A percentile compares a stretch with the other conserved stretches of the same genome.
These are phyloP conservation scores for Suhomyces canberraensis DNA, from an alignment of 805 yeast genomes.

Conservation along the genomic window DNA sequence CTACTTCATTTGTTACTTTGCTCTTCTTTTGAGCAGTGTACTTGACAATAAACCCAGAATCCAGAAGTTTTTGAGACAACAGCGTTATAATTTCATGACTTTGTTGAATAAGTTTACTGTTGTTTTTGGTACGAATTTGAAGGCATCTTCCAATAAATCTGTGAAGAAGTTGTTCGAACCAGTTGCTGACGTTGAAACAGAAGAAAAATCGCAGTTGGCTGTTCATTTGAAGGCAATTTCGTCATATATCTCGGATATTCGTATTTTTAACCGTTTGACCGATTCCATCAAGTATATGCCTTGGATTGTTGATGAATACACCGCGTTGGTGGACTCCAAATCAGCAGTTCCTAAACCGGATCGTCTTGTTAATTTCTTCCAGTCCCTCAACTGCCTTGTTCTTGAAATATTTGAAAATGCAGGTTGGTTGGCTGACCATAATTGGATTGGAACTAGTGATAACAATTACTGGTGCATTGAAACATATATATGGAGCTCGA, in stretches of 20 bases:
- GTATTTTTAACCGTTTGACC: conserved; percentile 41
- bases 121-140: conserved; percentile 14
- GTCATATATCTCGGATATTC: conserved; percentile 36
- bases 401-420: conserved; percentile 41
- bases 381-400: conserved; percentile 38
- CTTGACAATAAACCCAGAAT: conserved; percentile 37
- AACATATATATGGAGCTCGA: conserved; percentile 43
- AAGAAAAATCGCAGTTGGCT: conserved; percentile 22
- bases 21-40: conserved; percentile 34
- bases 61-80: conserved; percentile 24
- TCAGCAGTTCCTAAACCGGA: conserved; percentile 25
- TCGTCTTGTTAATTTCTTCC: conserved; percentile 34
- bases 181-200: neutral
- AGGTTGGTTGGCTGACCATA: conserved; percentile 46
- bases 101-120: conserved; percentile 8
- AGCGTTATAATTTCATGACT: conserved; percentile 20
- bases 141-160: conserved; percentile 13
- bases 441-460: conserved; percentile 42
- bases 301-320: conserved; percentile 41
- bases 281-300: conserved; percentile 43
- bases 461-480: conserved; percentile 41
- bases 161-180: conserved; percentile 10
- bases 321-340: conserved; percentile 24
- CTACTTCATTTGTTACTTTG: conserved; percentile 43
- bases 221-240: conserved; percentile 34